Evolutionary conservation across 2,329 filamentous ascomycete genomes (phyloP).

Genomic region (Ascochyta viciae-villosae): DNA sequence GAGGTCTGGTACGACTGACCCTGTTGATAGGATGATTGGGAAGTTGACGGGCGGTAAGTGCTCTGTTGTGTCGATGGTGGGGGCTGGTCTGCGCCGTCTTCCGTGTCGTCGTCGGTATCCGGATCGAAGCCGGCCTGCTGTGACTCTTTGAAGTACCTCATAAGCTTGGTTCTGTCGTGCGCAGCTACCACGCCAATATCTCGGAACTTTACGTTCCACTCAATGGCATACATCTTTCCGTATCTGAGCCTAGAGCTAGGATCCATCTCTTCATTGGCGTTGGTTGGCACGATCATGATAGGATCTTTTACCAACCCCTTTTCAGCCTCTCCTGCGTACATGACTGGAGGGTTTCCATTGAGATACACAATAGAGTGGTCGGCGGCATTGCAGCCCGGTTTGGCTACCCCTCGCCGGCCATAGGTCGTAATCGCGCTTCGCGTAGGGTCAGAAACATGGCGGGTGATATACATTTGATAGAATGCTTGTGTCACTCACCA

Average conservation of each 20-base stretch:
- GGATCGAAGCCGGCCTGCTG: too few species aligned
- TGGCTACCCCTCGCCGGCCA: slow-evolving; percentile 43
- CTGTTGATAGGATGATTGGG: too few species aligned
- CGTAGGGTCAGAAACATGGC: too few species aligned
- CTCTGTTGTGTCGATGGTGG: too few species aligned
- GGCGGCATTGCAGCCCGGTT: slow-evolving; percentile 42
- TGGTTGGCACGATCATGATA: slow-evolving; percentile 42
- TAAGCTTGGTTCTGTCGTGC: too few species aligned
- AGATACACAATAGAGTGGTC: not conserved
- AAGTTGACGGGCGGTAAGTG: too few species aligned
- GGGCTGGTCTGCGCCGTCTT: too few species aligned
- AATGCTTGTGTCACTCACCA: slow-evolving; percentile 29
- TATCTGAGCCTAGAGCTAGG: slow-evolving; percentile 51
- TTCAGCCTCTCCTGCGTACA: slow-evolving; percentile 47
- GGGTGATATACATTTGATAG: too few species aligned
- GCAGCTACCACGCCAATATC: slow-evolving; percentile 47
- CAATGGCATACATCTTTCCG: slow-evolving; percentile 50
- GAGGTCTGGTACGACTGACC: too few species aligned
- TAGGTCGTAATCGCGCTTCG: slow-evolving; percentile 52
- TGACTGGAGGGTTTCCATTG: slow-evolving; percentile 46
- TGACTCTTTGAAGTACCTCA: too few species aligned
- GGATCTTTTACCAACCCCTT: slow-evolving; percentile 46
- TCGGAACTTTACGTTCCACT: slow-evolving; percentile 54
- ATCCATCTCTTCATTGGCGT: slow-evolving; percentile 33
- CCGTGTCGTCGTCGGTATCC: too few species aligned